Evolutionary conservation across 306 rosid species (phyloP), one percentile per base, ranked within the genome.

Genomic region (Parietaria judaica): DNA sequence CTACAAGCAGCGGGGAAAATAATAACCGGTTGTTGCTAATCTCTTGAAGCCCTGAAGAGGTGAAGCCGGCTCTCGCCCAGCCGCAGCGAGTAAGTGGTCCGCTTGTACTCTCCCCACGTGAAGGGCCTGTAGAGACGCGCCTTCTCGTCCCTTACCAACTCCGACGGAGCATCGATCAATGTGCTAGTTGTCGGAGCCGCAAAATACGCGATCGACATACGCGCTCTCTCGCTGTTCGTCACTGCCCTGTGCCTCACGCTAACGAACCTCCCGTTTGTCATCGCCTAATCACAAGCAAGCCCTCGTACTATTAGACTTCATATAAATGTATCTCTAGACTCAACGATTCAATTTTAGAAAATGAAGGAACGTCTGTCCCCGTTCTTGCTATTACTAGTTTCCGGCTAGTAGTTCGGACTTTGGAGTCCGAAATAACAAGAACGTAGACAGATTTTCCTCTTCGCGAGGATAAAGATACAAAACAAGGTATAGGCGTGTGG

Each of bases 51-150:
- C 64, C 60, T 81, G 73, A 80, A 89, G 71, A 69, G 92, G 13
- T 81, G 43, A 46, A 82, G 78, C 34, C 97, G 84, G 14, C 23
- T 71, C 51, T 89, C 92, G 6, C 83, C 83, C 5, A 84, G 92
- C 75, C 80, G 69, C 2, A 82, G 74, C 14, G 95, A 84, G 77
- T 71, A 75, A 0, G 81, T 47, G 51, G 74, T 81, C 68, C 83
- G 80, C 84, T 84, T 89, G 69, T 86, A 89, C 7, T 86, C 95
- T 6, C 79, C 92, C 95, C 95, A 89, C 34, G 86, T 89, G 81
- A 89, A 84, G 6, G 89, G 83, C 60, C 79, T 64, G 76, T 72
- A 89, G 54, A 80, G 77, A 41, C 68, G 65, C 36, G 85, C 87
- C 62, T 67, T 71, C 65, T 80, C 81, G 0, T 82, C 66, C 7